Evolutionary conservation across 306 rosid species (phyloP), one percentile per base, ranked within the genome.

Genomic region (Pterocarpus santalinus): DNA sequence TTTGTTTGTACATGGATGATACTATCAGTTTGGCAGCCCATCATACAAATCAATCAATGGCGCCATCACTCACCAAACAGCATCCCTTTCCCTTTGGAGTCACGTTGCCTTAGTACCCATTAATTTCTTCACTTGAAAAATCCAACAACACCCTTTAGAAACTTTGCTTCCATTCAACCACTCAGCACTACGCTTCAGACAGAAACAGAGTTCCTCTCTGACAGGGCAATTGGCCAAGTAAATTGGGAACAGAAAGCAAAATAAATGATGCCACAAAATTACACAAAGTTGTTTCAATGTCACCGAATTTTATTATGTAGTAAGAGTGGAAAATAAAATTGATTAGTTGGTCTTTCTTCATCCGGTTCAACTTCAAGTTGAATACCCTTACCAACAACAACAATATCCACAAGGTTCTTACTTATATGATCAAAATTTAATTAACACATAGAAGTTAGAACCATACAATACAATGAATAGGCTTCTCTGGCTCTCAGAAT

Each of bases 261-360:
- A 60, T 55, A 65, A 65, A 83, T 62, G 46, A 70, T 8, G 82
- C 60, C 75, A 71, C 58, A 75, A 3, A 22, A 22, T 22, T 22
- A 22, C 28, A 22, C 28, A 4, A 22, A 33, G 81, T n/a, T 51
- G 72, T 47, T 72, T 81, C 32, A 85, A 16, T 67, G 71, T 75
- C 62, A 73, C 79, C 77, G 66, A 78, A 64, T 60, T 46, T 12
- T 56, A 33, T 44, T 22, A 61, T 70, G 55, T 70, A 61, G 55
- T 61, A 64, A 41, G 56, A 46, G 65, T 71, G 16, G 39, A 69
- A 74, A 81, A 78, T 46, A 64, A 79, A 67, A 47, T 55, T 73
- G 57, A 82, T 84, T 91, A 78, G 97, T 82, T 94, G 90, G 81
- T 84, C 85, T 87, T 80, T 94, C 98, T 82, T 80, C 75, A 67